Conservation (phyloP, 2,329 filamentous ascomycete species). For the Chaetomium sp. region DNA sequence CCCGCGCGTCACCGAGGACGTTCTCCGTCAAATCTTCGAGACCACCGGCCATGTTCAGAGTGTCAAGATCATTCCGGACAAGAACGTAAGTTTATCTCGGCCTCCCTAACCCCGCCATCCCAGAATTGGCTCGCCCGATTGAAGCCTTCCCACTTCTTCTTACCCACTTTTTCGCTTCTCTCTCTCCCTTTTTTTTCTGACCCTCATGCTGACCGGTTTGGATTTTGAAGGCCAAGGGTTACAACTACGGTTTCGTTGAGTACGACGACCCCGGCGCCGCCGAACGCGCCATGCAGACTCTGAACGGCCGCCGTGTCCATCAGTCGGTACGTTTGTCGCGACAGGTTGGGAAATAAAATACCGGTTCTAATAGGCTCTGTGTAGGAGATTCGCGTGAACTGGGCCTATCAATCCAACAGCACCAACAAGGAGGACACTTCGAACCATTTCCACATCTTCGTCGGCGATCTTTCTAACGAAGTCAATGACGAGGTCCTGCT, state of each 20-base stretch:
- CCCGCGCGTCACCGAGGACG: constrained; percentile 92
- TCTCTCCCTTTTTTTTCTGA: not conserved
- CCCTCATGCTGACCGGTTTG: constrained; percentile 18
- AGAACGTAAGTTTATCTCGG: constrained; percentile 77
- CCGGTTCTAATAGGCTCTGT: constrained; percentile 11
- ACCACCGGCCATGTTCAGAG: constrained; percentile 97
- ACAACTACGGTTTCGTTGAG: constrained; percentile 98
- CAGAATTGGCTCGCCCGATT: not conserved
- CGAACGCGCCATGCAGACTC: constrained; percentile 93
- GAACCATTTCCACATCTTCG: constrained; percentile 98
- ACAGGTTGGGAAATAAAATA: not conserved
- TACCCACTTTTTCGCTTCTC: not conserved
- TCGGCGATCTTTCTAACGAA: constrained; percentile 96
- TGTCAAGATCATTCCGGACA: constrained; percentile 99
- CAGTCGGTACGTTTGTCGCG: constrained; percentile 71
- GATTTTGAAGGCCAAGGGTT: constrained; percentile 82
- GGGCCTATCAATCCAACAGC: constrained; percentile 97
- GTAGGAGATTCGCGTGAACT: constrained; percentile 95
- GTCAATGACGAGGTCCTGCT: constrained; percentile 95
- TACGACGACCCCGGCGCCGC: constrained; percentile 97
- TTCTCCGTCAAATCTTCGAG: constrained; percentile 96
- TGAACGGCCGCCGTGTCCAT: constrained; percentile 94
- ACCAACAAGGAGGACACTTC: constrained; percentile 96
- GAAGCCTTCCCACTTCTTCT: not conserved
- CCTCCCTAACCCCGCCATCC: not conserved